Evolutionary conservation across 495 filamentous ascomycete genomes (phyloP).

Genomic region (Hapsidospora chrysogenum): DNA sequence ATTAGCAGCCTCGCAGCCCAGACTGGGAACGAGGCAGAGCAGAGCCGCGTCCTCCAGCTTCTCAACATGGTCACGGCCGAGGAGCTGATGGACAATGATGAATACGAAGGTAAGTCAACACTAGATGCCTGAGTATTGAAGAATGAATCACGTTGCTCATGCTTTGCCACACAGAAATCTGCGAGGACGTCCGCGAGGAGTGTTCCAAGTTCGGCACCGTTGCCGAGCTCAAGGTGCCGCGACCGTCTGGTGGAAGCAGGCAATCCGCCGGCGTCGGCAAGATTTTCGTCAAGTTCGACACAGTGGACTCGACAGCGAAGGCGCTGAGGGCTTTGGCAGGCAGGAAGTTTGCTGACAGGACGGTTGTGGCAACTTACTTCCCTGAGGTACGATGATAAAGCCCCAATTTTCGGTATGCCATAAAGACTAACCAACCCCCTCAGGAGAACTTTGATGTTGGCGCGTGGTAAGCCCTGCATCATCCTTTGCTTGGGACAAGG

Average conservation of each 20-base stretch:
- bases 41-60: conserved; percentile 69
- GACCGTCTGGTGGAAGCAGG: conserved; percentile 64
- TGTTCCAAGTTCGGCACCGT: conserved; percentile 80
- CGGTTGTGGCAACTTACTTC: conserved; percentile 92
- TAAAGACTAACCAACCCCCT: too few relatives aligned
- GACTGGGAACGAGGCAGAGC: conserved; percentile 58
- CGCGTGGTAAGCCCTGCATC: conserved; percentile 59
- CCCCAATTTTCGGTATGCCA: too few relatives aligned
- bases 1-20: conserved; percentile 98
- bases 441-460: conserved; percentile 67
- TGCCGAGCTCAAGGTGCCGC: conserved; percentile 74
- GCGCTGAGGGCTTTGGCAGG: conserved; percentile 79
- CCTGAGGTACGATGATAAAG: conserved; percentile 60
- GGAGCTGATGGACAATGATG: conserved; percentile 82
- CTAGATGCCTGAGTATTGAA: background rate
- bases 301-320: conserved; percentile 57
- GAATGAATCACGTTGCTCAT: too few relatives aligned
- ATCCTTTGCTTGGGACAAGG: too few relatives aligned
- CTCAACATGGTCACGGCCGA: conserved; percentile 97
- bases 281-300: conserved; percentile 90
- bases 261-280: conserved; percentile 86
- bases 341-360: conserved; percentile 86
- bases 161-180: too few relatives aligned
- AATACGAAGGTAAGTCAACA: conserved; percentile 65
- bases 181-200: conserved; percentile 80